Evolutionary conservation across 352 stramenopile genomes (phyloP), one percentile per base, ranked within the genome.

Genomic region (Lagenidium sp.): DNA sequence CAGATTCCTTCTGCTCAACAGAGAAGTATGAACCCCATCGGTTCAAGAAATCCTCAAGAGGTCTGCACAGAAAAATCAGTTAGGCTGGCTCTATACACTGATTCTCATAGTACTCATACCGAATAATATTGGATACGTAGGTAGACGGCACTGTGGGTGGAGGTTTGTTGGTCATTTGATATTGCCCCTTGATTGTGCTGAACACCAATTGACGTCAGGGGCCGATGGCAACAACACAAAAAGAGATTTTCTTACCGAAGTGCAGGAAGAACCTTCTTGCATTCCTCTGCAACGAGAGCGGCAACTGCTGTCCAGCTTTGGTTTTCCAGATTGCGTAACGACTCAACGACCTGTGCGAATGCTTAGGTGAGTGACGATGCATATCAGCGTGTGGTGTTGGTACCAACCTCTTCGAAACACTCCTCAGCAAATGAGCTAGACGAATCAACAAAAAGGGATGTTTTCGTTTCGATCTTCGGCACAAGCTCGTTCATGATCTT

Each of bases 141-240:
- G 72, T 74, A 26, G 82, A 94, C 2, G 67, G 47, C 5, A 61
- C 57, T 2, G 72, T 85, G 25, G 82, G 82, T 18, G 70, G 49
- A 6, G 79, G 72, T 43, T 92, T 94, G 67, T 90, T 94, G 4
- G 82, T 94, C 74, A 94, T 92, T 47, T 94, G 82, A 41, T 94
- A 94, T 49, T 94, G 82, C 8, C 82, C 82, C 42, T 94, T 94
- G 39, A 94, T 79, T 5, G 79, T 92, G 25, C 68, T 87, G 41
- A 25, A 47, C 19, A 8, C 26, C 28, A 52, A 23, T 47, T 16
- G n/a, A n/a, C n/a, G n/a, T n/a, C n/a, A n/a, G n/a, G n/a, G n/a
- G n/a, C n/a, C n/a, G n/a, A n/a, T n/a, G n/a, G n/a, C n/a, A n/a
- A n/a, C n/a, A n/a, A n/a, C n/a, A n/a, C n/a, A n/a, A n/a, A n/a